phyloP scores from a whole-genome alignment of 73 alveolate species.

The Paramecium tetraurelia region DNA sequence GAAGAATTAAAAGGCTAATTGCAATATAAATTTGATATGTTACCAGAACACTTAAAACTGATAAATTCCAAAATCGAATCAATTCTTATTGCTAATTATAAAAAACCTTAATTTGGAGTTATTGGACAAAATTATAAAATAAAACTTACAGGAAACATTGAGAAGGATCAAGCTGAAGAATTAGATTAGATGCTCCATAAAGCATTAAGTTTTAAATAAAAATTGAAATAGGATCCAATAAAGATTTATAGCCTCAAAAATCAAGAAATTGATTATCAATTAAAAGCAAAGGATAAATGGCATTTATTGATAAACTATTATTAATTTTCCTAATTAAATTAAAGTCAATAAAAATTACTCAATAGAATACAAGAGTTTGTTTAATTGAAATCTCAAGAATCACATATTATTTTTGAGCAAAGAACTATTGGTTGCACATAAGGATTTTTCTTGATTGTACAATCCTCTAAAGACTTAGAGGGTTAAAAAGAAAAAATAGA shows the following conservation, averaged over 20 bases:
- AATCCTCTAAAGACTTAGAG: neutral
- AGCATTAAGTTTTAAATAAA: neutral
- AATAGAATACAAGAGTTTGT: neutral
- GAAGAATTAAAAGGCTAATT: neutral
- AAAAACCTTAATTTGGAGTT: neutral
- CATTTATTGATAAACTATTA: neutral
- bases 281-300: slow-evolving; percentile 12
- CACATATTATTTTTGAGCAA: neutral
- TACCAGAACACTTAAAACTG: neutral
- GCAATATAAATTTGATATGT: neutral
- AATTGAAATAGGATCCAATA: neutral
- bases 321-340: neutral
- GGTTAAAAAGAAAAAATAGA: neutral
- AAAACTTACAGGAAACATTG: neutral
- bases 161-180: neutral
- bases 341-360: neutral
- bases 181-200: neutral
- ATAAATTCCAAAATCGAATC: neutral
- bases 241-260: neutral
- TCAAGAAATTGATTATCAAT: neutral
- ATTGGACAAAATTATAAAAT: neutral
- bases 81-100: neutral
- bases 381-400: neutral
- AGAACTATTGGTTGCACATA: neutral
- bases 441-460: neutral